A percentile compares a stretch with the other conserved stretches of the same genome.
These are phyloP conservation scores for Globisporangium paddicum DNA, from an alignment of 352 stramenopile species.

Conservation along the genomic window DNA sequence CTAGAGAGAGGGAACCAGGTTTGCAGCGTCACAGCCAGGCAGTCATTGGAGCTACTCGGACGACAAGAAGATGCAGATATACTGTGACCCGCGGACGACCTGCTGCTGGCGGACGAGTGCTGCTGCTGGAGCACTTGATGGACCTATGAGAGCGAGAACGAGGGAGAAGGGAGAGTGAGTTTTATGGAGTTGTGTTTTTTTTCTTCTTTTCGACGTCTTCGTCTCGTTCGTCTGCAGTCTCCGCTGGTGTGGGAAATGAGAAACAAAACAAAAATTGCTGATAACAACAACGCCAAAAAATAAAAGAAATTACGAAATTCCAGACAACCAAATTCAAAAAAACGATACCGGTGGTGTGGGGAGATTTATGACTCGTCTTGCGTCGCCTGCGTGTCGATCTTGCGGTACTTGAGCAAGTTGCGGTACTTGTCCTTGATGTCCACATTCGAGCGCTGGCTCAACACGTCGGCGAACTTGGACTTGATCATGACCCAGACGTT, in stretches of 20 bases:
- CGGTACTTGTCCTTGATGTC: constrained; percentile 86
- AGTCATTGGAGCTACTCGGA: too few relatives aligned
- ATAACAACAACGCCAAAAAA: constrained; percentile 8
- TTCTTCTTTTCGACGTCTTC: constrained; percentile 7
- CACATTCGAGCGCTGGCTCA: constrained; percentile 58
- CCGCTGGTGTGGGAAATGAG: constrained; percentile 5
- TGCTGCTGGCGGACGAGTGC: not conserved
- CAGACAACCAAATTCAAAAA: not conserved
- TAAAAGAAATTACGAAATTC: constrained; percentile 6
- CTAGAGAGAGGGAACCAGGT: constrained; percentile 37
- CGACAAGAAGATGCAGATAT: too few relatives aligned
- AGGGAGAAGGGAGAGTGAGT: constrained; percentile 2
- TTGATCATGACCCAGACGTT: constrained; percentile 76
- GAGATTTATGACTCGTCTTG: too few relatives aligned
- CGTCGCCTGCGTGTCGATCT: constrained; percentile 3
- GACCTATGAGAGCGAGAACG: not conserved
- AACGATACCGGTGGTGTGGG: too few relatives aligned
- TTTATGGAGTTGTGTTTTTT: constrained; percentile 9
- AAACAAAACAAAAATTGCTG: constrained; percentile 5
- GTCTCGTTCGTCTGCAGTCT: not conserved
- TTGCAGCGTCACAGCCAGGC: too few relatives aligned
- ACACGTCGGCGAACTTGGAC: constrained; percentile 34
- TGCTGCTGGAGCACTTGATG: too few relatives aligned
- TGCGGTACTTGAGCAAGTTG: constrained; percentile 53
- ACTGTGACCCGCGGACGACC: too few relatives aligned